Conservation (phyloP, 2,329 filamentous ascomycete species). For the Colletotrichum abscissum region DNA sequence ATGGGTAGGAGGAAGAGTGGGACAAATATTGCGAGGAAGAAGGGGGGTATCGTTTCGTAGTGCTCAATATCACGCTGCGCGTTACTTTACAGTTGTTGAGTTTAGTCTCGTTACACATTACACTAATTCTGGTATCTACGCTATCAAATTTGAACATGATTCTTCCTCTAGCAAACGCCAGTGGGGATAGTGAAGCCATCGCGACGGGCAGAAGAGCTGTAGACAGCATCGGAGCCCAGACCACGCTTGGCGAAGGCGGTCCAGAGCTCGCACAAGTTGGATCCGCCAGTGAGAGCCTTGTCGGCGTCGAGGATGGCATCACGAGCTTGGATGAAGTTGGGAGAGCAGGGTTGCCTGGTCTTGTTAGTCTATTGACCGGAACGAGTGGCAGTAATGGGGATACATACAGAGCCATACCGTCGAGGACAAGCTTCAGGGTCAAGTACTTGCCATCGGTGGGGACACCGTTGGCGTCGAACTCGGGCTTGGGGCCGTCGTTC, state of each 20-base stretch:
- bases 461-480: slow-evolving; percentile 54
- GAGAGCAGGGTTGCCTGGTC: slow-evolving; percentile 63
- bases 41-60: neutral
- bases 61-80: neutral
- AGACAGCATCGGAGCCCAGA: slow-evolving; percentile 54
- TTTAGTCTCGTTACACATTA: neutral
- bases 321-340: slow-evolving; percentile 63
- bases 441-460: slow-evolving; percentile 65
- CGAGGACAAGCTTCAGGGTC: slow-evolving; percentile 62
- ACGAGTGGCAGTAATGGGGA: neutral
- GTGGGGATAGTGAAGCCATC: slow-evolving; percentile 46
- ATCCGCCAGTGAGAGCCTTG: slow-evolving; percentile 59
- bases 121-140: neutral
- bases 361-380: neutral
- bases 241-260: slow-evolving; percentile 67
- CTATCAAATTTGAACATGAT: neutral
- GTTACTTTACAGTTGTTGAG: neutral
- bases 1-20: too few relatives aligned
- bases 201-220: slow-evolving; percentile 41
- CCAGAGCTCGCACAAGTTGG: slow-evolving; percentile 65
- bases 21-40: too few relatives aligned
- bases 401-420: slow-evolving; percentile 59
- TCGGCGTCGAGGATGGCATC: slow-evolving; percentile 69
- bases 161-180: slow-evolving; percentile 37
- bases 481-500: slow-evolving; percentile 54